These are phyloP conservation scores for Pisolithus tinctorius DNA, from an alignment of 768 basidiomycete genomes.

Conservation along the genomic window DNA sequence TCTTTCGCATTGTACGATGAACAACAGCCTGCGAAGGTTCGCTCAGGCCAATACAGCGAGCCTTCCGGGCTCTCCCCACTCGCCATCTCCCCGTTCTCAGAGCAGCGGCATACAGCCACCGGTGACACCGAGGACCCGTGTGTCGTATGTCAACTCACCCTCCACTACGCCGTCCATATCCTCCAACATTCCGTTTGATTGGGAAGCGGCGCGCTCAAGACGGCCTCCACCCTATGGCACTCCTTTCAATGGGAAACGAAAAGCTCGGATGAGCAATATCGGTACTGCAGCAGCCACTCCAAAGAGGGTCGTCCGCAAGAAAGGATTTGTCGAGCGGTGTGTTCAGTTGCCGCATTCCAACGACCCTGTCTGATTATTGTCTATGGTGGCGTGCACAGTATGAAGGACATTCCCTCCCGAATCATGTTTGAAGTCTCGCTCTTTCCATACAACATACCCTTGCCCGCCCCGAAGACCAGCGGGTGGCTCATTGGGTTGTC, in stretches of 20 bases:
- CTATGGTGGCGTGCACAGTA: constrained; percentile 29
- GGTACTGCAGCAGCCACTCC: constrained; percentile 28
- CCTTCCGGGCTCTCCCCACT: constrained; percentile 33
- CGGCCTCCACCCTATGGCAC: constrained; percentile 69
- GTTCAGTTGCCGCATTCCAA: not conserved
- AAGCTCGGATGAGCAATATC: constrained; percentile 32
- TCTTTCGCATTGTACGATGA: constrained; percentile 13
- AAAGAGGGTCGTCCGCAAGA: constrained; percentile 58
- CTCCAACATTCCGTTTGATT: constrained; percentile 75
- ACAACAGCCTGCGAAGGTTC: constrained; percentile 49
- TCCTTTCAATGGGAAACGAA: constrained; percentile 43
- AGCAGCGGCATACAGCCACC: constrained; percentile 34
- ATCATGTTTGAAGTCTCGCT: constrained; percentile 75
- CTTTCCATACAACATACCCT: constrained; percentile 75
- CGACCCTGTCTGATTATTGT: too few relatives aligned
- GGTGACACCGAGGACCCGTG: constrained; percentile 38
- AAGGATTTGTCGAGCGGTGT: constrained; percentile 57
- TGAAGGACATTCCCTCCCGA: constrained; percentile 59
- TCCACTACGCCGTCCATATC: constrained; percentile 68
- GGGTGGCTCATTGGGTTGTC: constrained; percentile 59
- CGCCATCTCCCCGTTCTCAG: constrained; percentile 26
- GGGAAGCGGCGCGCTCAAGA: constrained; percentile 73
- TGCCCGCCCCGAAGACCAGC: constrained; percentile 59
- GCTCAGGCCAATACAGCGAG: constrained; percentile 43
- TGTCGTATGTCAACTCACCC: constrained; percentile 53